These are phyloP conservation scores for Plasmodium fragile DNA, from an alignment of 169 alveolate genomes.

Conservation along the genomic window DNA sequence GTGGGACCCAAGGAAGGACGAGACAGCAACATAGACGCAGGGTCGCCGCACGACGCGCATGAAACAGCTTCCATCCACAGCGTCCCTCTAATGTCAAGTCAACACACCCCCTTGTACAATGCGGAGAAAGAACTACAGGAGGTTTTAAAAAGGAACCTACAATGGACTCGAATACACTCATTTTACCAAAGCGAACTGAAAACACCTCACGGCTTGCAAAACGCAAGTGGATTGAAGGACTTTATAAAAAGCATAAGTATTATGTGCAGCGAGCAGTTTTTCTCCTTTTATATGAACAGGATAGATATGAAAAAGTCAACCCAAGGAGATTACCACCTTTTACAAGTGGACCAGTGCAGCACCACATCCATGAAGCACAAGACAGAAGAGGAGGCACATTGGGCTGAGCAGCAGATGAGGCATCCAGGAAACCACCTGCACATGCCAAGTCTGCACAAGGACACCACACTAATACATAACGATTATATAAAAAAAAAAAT, in stretches of 20 bases:
- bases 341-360: neutral
- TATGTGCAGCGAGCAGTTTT: slow-evolving; percentile 23
- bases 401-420: neutral
- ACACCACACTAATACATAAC: slow-evolving; percentile 44
- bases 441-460: slow-evolving; percentile 13
- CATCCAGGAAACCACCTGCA: neutral
- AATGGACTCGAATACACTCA: neutral
- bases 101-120: neutral
- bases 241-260: slow-evolving; percentile 47
- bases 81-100: neutral
- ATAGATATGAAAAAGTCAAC: slow-evolving; percentile 11
- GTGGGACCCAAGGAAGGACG: neutral
- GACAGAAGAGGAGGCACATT: neutral
- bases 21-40: neutral
- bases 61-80: neutral
- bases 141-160: neutral
- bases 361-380: neutral
- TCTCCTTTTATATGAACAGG: slow-evolving; percentile 46
- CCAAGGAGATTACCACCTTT: slow-evolving; percentile 1
- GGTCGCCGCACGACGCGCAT: neutral
- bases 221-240: slow-evolving; percentile 13
- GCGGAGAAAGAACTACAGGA: neutral
- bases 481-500: slow-evolving; percentile 69
- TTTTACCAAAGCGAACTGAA: neutral
- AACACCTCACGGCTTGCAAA: neutral